Conservation (phyloP, 768 basidiomycete species). For the Scleroderma citrinum region DNA sequence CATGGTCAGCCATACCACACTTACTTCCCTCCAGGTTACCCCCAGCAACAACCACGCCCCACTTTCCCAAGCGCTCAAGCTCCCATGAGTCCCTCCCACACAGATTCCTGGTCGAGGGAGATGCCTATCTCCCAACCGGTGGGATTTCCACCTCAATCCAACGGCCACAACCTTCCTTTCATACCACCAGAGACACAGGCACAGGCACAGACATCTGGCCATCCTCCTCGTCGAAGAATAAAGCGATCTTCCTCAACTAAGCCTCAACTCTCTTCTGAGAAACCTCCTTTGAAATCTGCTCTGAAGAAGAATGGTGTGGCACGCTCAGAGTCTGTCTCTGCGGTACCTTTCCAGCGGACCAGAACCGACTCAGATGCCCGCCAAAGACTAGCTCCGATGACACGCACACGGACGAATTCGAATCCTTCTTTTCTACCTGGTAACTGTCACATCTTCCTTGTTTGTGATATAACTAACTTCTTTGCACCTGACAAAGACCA, state of each 20-base stretch:
- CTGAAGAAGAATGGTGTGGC: conserved; percentile 42
- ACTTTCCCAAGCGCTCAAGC: conserved; percentile 7
- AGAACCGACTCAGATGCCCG: conserved; percentile 39
- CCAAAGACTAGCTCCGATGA: conserved; percentile 26
- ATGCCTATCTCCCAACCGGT: conserved; percentile 28
- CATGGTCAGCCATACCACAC: conserved; percentile 41
- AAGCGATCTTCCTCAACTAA: conserved; percentile 32
- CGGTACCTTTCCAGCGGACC: conserved; percentile 29
- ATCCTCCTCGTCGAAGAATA: conserved; percentile 24
- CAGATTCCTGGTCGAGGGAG: conserved; percentile 30
- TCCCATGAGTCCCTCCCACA: conserved; percentile 27
- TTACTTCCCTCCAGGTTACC: conserved; percentile 27
- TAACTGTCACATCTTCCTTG: conserved; percentile 6
- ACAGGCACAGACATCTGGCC: conserved; percentile 8
- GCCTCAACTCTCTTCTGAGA: conserved; percentile 19
- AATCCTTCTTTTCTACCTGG: conserved; percentile 30
- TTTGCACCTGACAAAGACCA: conserved; percentile 46
- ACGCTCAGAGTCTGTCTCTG: conserved; percentile 19
- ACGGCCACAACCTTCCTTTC: conserved; percentile 14
- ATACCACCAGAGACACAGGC: conserved; percentile 20
- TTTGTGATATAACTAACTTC: conserved; percentile 17
- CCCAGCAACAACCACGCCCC: conserved; percentile 16
- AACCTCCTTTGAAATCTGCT: conserved; percentile 48
- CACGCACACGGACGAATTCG: conserved; percentile 31
- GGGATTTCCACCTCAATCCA: conserved; percentile 11